Evolutionary conservation across 768 basidiomycete species (phyloP), one percentile per base, ranked within the genome.

Genomic region (Thelephora aurantiotincta): DNA sequence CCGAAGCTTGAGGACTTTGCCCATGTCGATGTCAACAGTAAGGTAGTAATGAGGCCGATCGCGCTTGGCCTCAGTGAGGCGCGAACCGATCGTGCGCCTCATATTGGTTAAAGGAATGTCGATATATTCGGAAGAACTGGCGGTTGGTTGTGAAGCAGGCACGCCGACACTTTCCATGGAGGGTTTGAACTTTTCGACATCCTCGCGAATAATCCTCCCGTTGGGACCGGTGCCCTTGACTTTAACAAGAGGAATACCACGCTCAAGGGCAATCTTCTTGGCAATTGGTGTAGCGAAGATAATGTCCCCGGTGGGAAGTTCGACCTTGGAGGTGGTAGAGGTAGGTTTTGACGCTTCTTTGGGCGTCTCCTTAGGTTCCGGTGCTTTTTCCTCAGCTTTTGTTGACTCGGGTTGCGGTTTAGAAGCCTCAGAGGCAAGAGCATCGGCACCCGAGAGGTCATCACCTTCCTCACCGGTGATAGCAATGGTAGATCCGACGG

Each of bases 31-130:
- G 58, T 97, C 88, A 37, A 89, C 77, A 3, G 96, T 97, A 55
- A 97, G 66, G 65, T 98, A 98, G 69, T 94, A 99, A 63, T 98
- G 94, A 4, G 96, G 96, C n/a, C 91, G 59, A 56, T 90, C 82
- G 65, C 88, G 83, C 68, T 96, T 98, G 50, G 88, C 89, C 68
- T 97, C 87, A 0, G 81, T 78, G 54, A 99, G 78, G 55, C 96
- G 86, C 35, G 78, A 55, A 48, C 88, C 96, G 60, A 99, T 99
- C 36, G 79, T 81, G 55, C 89, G 87, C 50, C 96, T 86, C 85
- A 99, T 99, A 65, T 81, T 96, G 41, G 87, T 79, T 45, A 91
- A 70, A 12, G 96, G 96, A 33, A 79, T 82, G 62, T 99, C 96
- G 54, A 77, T 72, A 65, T 93, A 98, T 55, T 91, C 85, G 20